A percentile compares a stretch with the other conserved stretches of the same genome.
These are phyloP conservation scores for Vanrija pseudolonga DNA, from an alignment of 1,284 basidiomycete genomes.

Conservation along the genomic window DNA sequence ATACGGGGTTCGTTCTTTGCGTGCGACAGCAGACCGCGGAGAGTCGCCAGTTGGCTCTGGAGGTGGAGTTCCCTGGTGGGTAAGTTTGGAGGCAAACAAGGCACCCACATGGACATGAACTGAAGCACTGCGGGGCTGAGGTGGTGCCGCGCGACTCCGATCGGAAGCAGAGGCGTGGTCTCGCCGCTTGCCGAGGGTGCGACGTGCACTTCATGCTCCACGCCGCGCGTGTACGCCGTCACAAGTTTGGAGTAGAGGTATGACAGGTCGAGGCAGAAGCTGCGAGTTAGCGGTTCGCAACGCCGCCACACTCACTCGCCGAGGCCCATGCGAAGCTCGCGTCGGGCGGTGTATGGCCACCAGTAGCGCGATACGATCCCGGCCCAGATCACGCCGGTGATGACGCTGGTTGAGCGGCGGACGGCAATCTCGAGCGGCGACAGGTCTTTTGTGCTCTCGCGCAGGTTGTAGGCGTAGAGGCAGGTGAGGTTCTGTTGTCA, in stretches of 20 bases:
- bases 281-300: slow-evolving; percentile 10
- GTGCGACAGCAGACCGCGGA: slow-evolving; percentile 76
- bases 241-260: slow-evolving; percentile 50
- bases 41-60: slow-evolving; percentile 79
- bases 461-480: slow-evolving; percentile 81
- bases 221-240: slow-evolving; percentile 32
- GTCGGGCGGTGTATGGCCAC: slow-evolving; percentile 91
- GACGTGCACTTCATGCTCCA: slow-evolving; percentile 5
- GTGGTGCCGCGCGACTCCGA: slow-evolving; percentile 24
- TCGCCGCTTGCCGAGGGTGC: not conserved
- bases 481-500: slow-evolving; percentile 77
- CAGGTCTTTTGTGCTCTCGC: slow-evolving; percentile 58
- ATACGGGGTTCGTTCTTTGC: slow-evolving; percentile 89
- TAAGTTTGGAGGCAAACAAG: not conserved
- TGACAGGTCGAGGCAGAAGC: slow-evolving; percentile 49
- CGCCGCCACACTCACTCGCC: slow-evolving; percentile 64
- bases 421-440: slow-evolving; percentile 70
- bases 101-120: slow-evolving; percentile 80
- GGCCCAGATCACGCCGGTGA: slow-evolving; percentile 83
- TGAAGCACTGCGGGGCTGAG: slow-evolving; percentile 57
- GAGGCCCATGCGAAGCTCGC: slow-evolving; percentile 76
- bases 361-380: slow-evolving; percentile 80
- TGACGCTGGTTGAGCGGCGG: slow-evolving; percentile 76
- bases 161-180: slow-evolving; percentile 8
- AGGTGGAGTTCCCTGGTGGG: slow-evolving; percentile 79